These are phyloP conservation scores for Cutaneotrichosporon cavernicola DNA, from an alignment of 1,284 basidiomycete species.

Conservation along the genomic window DNA sequence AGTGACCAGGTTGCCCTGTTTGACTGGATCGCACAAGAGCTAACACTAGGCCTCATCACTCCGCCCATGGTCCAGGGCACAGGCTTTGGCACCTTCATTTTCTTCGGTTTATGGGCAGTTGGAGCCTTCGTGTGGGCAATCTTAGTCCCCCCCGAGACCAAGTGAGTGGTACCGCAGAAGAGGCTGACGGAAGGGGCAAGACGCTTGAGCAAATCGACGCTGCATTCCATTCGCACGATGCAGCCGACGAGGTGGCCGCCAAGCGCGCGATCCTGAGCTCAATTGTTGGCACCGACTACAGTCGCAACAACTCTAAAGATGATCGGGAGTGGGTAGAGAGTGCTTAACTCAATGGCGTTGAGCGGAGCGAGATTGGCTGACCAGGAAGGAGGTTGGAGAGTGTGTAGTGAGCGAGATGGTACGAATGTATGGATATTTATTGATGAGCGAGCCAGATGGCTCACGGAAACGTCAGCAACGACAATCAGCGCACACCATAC, in stretches of 20 bases:
- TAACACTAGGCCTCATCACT: constrained; percentile 29
- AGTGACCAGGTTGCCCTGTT: too few species aligned
- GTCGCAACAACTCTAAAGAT: background rate
- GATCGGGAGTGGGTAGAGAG: constrained; percentile 7
- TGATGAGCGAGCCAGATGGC: too few species aligned
- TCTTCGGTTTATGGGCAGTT: constrained; percentile 31
- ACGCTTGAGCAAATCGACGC: constrained; percentile 26
- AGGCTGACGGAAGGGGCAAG: constrained; percentile 8
- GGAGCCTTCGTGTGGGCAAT: constrained; percentile 25
- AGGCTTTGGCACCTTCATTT: constrained; percentile 35
- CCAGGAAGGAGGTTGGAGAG: too few species aligned
- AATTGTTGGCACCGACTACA: background rate
- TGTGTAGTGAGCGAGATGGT: too few species aligned
- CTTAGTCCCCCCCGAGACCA: constrained; percentile 36
- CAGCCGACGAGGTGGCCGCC: constrained; percentile 15
- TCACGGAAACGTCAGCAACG: too few species aligned
- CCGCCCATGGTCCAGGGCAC: constrained; percentile 31
- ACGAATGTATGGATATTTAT: too few species aligned
- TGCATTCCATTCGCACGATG: constrained; percentile 18
- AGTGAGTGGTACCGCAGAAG: constrained; percentile 14
- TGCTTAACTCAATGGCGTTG: background rate
- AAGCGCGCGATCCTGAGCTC: constrained; percentile 11
- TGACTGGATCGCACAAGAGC: background rate
- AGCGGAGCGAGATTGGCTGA: too few species aligned
- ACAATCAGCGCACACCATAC: too few species aligned